phyloP scores from a whole-genome alignment of 352 stramenopile genomes.

The Pseudoperonospora humuli region DNA sequence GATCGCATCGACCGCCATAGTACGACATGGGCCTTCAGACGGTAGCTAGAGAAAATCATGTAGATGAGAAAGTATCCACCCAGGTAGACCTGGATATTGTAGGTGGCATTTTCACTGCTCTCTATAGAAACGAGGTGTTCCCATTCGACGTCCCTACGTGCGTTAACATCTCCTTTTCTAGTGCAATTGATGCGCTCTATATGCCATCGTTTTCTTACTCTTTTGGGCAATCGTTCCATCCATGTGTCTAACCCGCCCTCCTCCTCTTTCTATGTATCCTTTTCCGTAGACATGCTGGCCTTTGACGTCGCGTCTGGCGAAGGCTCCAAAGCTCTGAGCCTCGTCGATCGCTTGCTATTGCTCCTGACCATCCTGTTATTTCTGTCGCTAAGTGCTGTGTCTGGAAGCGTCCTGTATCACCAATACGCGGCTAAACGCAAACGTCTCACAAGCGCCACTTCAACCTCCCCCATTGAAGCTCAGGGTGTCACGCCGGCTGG shows the following conservation, averaged over 20 bases:
- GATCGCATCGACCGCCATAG: no score
- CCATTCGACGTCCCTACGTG: no score
- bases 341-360: constrained; percentile 39
- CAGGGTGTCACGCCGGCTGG: constrained; percentile 3
- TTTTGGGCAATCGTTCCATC: background rate
- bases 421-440: constrained; percentile 33
- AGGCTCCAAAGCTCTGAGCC: constrained; percentile 30
- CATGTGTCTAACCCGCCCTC: background rate
- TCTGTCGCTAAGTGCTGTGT: constrained; percentile 47
- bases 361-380: constrained; percentile 54
- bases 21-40: no score
- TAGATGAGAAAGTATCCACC: no score
- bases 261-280: background rate
- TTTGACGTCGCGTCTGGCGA: constrained; percentile 3
- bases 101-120: no score
- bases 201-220: background rate
- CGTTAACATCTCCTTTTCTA: no score
- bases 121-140: no score
- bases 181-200: no score
- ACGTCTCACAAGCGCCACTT: constrained; percentile 5
- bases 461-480: constrained; percentile 8
- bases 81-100: no score
- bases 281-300: constrained; percentile 8
- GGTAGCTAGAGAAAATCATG: no score
- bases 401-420: constrained; percentile 40